Conservation (phyloP, 805 yeast species). For the Starmerella geochares region DNA sequence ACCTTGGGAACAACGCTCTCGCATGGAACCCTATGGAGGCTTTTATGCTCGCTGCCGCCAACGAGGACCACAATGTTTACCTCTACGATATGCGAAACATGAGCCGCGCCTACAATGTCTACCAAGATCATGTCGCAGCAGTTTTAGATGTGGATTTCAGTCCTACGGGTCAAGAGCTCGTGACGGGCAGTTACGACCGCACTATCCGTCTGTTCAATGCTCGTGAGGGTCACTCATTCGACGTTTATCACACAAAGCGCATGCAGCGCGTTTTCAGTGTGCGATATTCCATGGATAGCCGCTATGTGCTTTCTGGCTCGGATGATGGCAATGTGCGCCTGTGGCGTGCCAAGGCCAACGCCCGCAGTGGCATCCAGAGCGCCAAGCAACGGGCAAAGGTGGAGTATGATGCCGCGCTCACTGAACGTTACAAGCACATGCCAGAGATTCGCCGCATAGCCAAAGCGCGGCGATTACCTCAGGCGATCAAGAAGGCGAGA, state of each 20-base stretch:
- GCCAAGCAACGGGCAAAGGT: constrained; percentile 68
- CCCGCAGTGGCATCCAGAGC: constrained; percentile 70
- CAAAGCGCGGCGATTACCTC: constrained; percentile 87
- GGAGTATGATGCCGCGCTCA: constrained; percentile 84
- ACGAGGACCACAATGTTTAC: constrained; percentile 90
- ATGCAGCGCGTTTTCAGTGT: constrained; percentile 91
- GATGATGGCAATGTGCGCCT: constrained; percentile 92
- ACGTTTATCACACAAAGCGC: constrained; percentile 90
- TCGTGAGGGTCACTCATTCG: constrained; percentile 83
- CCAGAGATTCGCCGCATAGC: constrained; percentile 87
- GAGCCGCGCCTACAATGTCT: constrained; percentile 68
- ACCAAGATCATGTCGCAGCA: constrained; percentile 91
- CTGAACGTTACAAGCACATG: constrained; percentile 88
- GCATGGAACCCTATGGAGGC: constrained; percentile 99
- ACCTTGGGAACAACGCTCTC: constrained; percentile 72
- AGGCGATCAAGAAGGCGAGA: constrained; percentile 73
- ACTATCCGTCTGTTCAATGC: constrained; percentile 72
- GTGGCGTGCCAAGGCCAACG: constrained; percentile 85
- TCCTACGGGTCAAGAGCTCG: constrained; percentile 94
- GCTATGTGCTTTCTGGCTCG: constrained; percentile 78
- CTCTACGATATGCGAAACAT: constrained; percentile 94
- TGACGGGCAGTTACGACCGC: constrained; percentile 90
- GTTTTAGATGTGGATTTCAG: constrained; percentile 90
- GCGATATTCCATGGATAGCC: constrained; percentile 77
- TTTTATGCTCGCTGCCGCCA: constrained; percentile 78